phyloP scores from a whole-genome alignment of 2,329 filamentous ascomycete genomes.

The Reticulascus tulasneorum region DNA sequence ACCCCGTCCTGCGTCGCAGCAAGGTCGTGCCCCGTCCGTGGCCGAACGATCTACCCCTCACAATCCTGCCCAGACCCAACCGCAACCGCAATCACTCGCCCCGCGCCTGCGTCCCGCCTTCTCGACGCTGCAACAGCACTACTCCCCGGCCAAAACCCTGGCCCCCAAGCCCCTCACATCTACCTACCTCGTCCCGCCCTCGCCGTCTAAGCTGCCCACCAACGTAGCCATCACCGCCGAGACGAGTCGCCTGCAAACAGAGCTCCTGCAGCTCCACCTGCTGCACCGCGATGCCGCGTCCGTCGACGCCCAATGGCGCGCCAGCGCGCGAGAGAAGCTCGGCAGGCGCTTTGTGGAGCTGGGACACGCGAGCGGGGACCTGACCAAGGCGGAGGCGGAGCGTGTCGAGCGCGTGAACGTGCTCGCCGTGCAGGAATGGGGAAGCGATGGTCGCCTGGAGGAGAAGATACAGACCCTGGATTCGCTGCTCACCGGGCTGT shows the following conservation, averaged over 20 bases:
- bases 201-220: conserved; percentile 57
- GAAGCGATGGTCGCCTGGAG: conserved; percentile 36
- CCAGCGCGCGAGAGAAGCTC: conserved; percentile 49
- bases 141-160: conserved; percentile 58
- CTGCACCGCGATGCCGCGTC: conserved; percentile 52
- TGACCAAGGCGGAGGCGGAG: conserved; percentile 35
- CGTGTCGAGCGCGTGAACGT: conserved; percentile 47
- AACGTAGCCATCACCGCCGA: conserved; percentile 58
- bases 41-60: conserved; percentile 10
- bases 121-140: conserved; percentile 63
- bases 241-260: conserved; percentile 56
- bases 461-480: conserved; percentile 57
- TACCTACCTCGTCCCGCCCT: conserved; percentile 54
- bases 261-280: conserved; percentile 62
- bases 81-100: conserved; percentile 12
- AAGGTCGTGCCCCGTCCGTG: not conserved
- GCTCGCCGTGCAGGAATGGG: conserved; percentile 50
- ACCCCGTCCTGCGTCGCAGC: conserved; percentile 6
- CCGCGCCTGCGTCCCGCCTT: conserved; percentile 51
- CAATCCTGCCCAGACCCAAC: conserved; percentile 11
- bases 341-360: conserved; percentile 40
- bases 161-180: conserved; percentile 60
- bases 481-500: conserved; percentile 52
- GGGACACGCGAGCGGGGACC: conserved; percentile 25
- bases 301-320: conserved; percentile 48